Conservation (phyloP, 2,329 filamentous ascomycete genomes). For the Fusarium circinatum region DNA sequence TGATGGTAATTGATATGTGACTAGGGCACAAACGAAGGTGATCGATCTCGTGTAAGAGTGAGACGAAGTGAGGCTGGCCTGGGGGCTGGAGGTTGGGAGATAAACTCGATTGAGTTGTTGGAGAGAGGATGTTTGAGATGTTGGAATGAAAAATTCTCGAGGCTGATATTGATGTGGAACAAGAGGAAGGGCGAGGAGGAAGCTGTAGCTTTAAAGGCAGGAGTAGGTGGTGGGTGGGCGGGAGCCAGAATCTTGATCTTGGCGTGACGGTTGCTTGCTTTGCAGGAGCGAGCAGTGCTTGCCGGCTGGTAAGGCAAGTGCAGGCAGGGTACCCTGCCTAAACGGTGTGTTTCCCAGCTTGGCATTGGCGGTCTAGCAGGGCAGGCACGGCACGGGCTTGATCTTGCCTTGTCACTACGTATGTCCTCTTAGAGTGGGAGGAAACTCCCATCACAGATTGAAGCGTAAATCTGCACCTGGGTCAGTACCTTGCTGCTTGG, state of each 20-base stretch:
- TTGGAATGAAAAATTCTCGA: constrained; percentile 35
- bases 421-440: constrained; percentile 4
- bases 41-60: constrained; percentile 34
- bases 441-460: constrained; percentile 28
- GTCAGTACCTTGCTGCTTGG: constrained; percentile 14
- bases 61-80: constrained; percentile 30
- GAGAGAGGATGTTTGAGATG: constrained; percentile 39
- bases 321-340: constrained; percentile 24
- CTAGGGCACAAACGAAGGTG: constrained; percentile 34
- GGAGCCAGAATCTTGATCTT: constrained; percentile 35
- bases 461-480: constrained; percentile 20
- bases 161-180: constrained; percentile 34
- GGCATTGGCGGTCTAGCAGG: constrained; percentile 36
- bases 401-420: constrained; percentile 3
- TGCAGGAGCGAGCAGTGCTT: constrained; percentile 24
- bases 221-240: constrained; percentile 22
- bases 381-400: constrained; percentile 28
- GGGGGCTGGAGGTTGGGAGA: constrained; percentile 6
- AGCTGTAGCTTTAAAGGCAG: constrained; percentile 41
- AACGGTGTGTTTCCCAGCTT: constrained; percentile 14
- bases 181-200: constrained; percentile 36
- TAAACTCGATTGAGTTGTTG: constrained; percentile 23
- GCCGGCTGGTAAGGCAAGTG: constrained; percentile 26
- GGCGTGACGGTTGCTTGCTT: constrained; percentile 33
- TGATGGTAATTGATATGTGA: constrained; percentile 34